These are phyloP conservation scores for Leccinum cinnamomeum DNA, from an alignment of 1,284 basidiomycete species.

Conservation along the genomic window DNA sequence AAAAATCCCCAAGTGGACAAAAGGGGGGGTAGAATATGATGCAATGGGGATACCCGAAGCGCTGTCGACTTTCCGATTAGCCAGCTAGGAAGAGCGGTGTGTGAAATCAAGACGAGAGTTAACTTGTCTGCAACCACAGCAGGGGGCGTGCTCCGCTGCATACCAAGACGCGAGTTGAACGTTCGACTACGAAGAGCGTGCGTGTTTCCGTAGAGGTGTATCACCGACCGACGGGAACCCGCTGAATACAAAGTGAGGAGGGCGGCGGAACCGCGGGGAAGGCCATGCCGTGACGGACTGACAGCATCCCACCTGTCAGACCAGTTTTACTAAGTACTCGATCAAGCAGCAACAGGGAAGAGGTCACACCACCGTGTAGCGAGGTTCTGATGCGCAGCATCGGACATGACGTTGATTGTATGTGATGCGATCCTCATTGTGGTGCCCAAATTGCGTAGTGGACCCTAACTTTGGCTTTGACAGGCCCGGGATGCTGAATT, in stretches of 20 bases:
- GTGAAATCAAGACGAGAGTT: not conserved
- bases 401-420: not conserved
- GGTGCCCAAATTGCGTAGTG: not conserved
- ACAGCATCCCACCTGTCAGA: not conserved
- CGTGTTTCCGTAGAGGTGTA: not conserved
- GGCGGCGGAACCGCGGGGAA: not conserved
- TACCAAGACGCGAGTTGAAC: not conserved
- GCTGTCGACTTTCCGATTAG: not conserved
- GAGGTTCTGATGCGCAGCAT: not conserved
- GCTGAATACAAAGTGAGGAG: not conserved
- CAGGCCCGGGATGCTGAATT: not conserved
- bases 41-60: not conserved
- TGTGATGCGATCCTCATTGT: not conserved
- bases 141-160: not conserved
- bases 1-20: slow-evolving; percentile 21
- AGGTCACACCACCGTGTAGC: not conserved
- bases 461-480: not conserved
- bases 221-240: not conserved
- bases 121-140: not conserved
- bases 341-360: not conserved
- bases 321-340: not conserved
- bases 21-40: not conserved
- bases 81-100: not conserved
- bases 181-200: not conserved
- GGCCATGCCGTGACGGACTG: not conserved